These are phyloP conservation scores for Pestalotiopsis sp. DNA, from an alignment of 2,329 filamentous ascomycete genomes.

Conservation along the genomic window DNA sequence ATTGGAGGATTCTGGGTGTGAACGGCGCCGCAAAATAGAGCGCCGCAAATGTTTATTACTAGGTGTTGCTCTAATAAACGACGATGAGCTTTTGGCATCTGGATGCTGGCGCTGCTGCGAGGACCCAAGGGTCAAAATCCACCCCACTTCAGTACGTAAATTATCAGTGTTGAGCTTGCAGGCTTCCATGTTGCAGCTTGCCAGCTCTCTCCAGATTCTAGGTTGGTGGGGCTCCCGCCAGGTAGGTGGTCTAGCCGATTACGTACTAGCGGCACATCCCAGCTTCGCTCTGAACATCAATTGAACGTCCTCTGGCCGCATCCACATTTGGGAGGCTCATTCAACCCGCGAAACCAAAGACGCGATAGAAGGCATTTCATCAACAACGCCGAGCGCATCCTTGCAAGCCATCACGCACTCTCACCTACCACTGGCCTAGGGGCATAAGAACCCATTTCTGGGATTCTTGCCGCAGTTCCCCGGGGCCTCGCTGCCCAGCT, in stretches of 20 bases:
- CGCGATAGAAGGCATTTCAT: neutral
- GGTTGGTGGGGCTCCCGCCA: neutral
- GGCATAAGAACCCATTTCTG: neutral
- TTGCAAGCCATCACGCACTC: neutral
- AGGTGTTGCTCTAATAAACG: too few relatives aligned
- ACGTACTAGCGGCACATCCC: neutral
- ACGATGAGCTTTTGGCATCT: neutral
- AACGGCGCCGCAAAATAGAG: too few relatives aligned
- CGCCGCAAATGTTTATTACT: too few relatives aligned
- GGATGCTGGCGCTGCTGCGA: neutral
- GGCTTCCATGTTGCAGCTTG: neutral
- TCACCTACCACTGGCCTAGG: neutral
- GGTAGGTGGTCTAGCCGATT: neutral
- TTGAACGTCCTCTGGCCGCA: neutral
- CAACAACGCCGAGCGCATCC: neutral
- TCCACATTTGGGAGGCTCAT: conserved; percentile 1
- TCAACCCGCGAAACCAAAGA: neutral
- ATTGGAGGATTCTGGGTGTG: too few relatives aligned
- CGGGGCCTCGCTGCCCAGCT: conserved; percentile 6
- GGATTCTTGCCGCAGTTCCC: neutral
- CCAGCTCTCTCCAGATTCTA: neutral
- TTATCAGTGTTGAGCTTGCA: too few relatives aligned
- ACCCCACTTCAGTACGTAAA: neutral
- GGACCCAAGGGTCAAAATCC: too few relatives aligned
- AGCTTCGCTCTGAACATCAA: neutral